Evolutionary conservation across 2,329 filamentous ascomycete genomes (phyloP).

Genomic region (Bretziella fagacearum): DNA sequence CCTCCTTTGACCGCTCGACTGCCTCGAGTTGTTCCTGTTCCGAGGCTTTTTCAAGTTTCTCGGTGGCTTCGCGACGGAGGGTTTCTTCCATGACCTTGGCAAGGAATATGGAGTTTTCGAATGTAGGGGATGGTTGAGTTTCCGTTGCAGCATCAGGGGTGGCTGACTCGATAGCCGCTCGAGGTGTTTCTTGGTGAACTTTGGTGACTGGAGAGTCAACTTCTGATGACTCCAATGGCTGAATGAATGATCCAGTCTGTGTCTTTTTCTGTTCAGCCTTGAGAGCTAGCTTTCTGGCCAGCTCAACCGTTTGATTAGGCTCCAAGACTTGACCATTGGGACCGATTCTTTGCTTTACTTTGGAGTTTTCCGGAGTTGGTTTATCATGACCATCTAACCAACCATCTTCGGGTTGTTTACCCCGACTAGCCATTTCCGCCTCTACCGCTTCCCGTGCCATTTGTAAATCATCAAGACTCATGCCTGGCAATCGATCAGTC

Average conservation of each 20-base stretch:
- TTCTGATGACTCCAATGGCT: not conserved
- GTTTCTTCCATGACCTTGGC: slow-evolving; percentile 3
- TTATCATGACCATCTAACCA: slow-evolving; percentile 1
- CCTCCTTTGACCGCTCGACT: not conserved
- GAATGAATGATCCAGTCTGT: not conserved
- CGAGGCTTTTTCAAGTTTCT: not conserved
- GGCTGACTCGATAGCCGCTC: too few relatives aligned
- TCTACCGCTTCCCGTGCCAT: too few relatives aligned
- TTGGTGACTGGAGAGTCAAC: not conserved
- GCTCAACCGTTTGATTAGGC: not conserved
- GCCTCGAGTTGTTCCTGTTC: not conserved
- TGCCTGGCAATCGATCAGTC: not conserved
- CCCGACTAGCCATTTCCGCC: too few relatives aligned
- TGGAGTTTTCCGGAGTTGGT: not conserved
- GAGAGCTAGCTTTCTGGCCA: not conserved
- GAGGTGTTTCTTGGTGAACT: too few relatives aligned
- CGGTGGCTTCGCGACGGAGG: not conserved
- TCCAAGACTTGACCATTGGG: not conserved
- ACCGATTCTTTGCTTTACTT: not conserved
- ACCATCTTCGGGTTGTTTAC: not conserved
- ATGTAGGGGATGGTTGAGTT: not conserved
- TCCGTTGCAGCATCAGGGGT: not conserved
- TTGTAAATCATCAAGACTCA: not conserved
- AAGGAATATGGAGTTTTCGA: slow-evolving; percentile 1
- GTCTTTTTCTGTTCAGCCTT: not conserved